Base-by-base conservation (phyloP, 1,284 basidiomycete species). In the Retiboletus flavoniger region DNA sequence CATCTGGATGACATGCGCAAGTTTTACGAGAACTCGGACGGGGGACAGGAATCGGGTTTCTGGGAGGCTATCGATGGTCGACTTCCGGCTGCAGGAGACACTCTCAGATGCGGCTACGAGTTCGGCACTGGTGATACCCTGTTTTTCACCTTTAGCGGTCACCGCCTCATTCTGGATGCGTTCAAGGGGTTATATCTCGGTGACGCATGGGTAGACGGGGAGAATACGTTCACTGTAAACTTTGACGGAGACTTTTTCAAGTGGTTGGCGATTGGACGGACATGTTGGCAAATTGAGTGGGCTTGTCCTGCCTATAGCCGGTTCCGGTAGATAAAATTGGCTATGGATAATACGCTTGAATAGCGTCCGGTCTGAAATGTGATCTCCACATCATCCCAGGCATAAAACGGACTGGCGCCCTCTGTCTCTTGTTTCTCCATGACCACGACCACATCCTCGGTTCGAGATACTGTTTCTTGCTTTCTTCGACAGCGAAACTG, bases 1-100 rank as follows among this genome's bases (percentile, higher is more conserved):
- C 85, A 88, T 60, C 75, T 88, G 32, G 86, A 88, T 62, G 86
- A 89, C 68, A 73, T 84, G 62, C 79, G 83, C 60, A 87, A 86
- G 63, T 89, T 86, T 74, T 87, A 81, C 60, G 84, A 87, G 62
- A 82, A 86, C 60, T 72, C 83, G 0, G 74, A 81, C 39, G 85
- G 85, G 17, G 85, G 86, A 8, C 75, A 78, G 1, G 80, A 83
- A 60, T 87, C 85, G 7, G 57, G 65, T 58, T 70, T 41, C 59
- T 72, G 14, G 62, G 60, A 46, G 14, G 54, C 40, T 0, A 32
- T 60, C 16, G 50, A 50, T 9, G 54, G 48, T 16, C 56, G 48
- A n/a, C 28, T 43, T 4, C 54, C 65, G 1, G 43, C 26, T 80
- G 53, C 60, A 55, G 80, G 78, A 3, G 81, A 85, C 64, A 78